phyloP scores from a whole-genome alignment of 1,284 basidiomycete genomes.

The Sporisorium graminicola region DNA sequence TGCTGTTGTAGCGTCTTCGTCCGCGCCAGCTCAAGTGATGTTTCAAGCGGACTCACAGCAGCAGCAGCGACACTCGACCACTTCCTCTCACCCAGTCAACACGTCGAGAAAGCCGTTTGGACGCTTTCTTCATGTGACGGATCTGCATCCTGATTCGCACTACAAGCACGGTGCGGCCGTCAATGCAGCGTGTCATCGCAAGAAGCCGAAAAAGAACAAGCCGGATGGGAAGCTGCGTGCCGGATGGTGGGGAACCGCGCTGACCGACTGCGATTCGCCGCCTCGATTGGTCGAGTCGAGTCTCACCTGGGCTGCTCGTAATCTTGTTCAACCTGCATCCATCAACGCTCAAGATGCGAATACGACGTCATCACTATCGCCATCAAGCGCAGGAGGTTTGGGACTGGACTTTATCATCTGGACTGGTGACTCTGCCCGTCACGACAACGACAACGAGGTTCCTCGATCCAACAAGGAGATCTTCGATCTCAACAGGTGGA shows the following conservation, averaged over 20 bases:
- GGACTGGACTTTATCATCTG: slow-evolving; percentile 85
- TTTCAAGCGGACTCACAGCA: slow-evolving; percentile 10
- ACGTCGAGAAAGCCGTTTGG: slow-evolving; percentile 72
- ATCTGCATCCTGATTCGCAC: slow-evolving; percentile 82
- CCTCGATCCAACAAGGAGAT: slow-evolving; percentile 87
- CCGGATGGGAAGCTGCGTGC: slow-evolving; percentile 55
- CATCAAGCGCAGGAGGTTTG: neutral
- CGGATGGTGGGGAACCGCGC: slow-evolving; percentile 67
- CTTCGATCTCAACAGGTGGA: slow-evolving; percentile 79
- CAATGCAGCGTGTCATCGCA: slow-evolving; percentile 49
- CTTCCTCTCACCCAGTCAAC: neutral
- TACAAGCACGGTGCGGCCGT: slow-evolving; percentile 73
- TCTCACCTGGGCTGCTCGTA: slow-evolving; percentile 81
- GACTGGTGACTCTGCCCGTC: slow-evolving; percentile 93
- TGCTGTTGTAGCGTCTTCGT: slow-evolving; percentile 1
- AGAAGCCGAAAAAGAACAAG: slow-evolving; percentile 59
- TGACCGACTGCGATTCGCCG: slow-evolving; percentile 88
- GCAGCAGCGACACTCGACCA: neutral
- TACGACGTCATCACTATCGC: neutral
- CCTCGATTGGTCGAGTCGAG: slow-evolving; percentile 82
- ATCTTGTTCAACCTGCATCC: slow-evolving; percentile 71
- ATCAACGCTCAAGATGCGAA: neutral
- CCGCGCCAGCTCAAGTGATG: slow-evolving; percentile 15
- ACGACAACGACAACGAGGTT: slow-evolving; percentile 84
- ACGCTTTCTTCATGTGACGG: slow-evolving; percentile 82